Evolutionary conservation across 2,329 filamentous ascomycete genomes (phyloP).

Genomic region (Arthroderma sp.): DNA sequence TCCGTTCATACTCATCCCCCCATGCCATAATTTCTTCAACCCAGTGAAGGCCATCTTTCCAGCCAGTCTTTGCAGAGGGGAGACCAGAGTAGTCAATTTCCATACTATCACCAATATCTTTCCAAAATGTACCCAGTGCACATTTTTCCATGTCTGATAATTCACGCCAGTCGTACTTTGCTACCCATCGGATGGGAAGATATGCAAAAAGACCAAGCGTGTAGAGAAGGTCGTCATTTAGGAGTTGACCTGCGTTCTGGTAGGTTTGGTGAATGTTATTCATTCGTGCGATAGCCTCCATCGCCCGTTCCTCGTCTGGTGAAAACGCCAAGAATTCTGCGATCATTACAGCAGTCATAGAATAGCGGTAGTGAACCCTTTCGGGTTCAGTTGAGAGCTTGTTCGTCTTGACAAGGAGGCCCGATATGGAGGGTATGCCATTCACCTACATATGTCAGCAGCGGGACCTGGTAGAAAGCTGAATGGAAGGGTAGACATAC

Average conservation of each 20-base stretch:
- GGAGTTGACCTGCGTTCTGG: conserved; percentile 39
- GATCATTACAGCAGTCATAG: conserved; percentile 39
- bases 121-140: conserved; percentile 52
- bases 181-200: conserved; percentile 48
- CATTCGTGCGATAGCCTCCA: conserved; percentile 41
- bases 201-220: conserved; percentile 46
- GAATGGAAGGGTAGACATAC: conserved; percentile 16
- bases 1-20: conserved; percentile 42
- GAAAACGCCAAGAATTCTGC: conserved; percentile 29
- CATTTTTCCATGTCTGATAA: conserved; percentile 51
- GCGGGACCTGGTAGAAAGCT: neutral
- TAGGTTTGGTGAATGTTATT: conserved; percentile 33
- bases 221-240: conserved; percentile 44
- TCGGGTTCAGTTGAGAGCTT: conserved; percentile 33
- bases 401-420: conserved; percentile 36
- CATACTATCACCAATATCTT: conserved; percentile 55
- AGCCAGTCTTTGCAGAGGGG: conserved; percentile 24
- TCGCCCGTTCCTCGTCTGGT: conserved; percentile 23
- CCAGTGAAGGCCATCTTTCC: conserved; percentile 36
- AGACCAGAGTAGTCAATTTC: conserved; percentile 38
- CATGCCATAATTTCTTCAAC: conserved; percentile 33
- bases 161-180: conserved; percentile 50
- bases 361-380: conserved; percentile 40
- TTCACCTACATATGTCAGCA: conserved; percentile 11
- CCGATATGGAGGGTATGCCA: conserved; percentile 39